These are phyloP conservation scores for Alternaria ventricosa DNA, from an alignment of 2,329 filamentous ascomycete species.

Conservation along the genomic window DNA sequence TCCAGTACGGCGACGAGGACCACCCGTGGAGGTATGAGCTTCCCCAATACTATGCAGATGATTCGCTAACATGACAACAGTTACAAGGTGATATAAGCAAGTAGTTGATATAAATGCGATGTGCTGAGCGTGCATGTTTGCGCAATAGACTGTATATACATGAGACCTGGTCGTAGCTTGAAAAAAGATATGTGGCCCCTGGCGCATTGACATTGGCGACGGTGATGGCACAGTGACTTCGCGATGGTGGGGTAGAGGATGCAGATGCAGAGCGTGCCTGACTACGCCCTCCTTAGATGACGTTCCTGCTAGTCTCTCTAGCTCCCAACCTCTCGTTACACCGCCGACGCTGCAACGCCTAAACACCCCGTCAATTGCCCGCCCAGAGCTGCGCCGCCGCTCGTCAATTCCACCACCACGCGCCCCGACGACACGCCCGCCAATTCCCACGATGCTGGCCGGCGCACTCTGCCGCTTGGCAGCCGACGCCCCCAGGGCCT, in stretches of 20 bases:
- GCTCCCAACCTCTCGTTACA: slow-evolving; percentile 14
- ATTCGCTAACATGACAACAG: slow-evolving; percentile 32
- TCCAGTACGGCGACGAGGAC: slow-evolving; percentile 87
- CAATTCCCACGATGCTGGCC: slow-evolving; percentile 41
- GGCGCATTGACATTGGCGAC: background rate
- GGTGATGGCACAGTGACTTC: background rate
- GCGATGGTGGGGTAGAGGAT: slow-evolving; percentile 14
- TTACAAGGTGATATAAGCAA: slow-evolving; percentile 32
- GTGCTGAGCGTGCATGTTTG: background rate
- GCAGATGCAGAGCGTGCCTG: slow-evolving; percentile 14
- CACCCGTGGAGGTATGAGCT: slow-evolving; percentile 82
- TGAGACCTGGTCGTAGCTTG: background rate
- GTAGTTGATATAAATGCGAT: background rate
- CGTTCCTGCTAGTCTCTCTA: slow-evolving; percentile 7
- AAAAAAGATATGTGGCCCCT: background rate
- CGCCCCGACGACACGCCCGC: background rate
- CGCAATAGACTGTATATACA: background rate
- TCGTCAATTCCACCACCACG: slow-evolving; percentile 13
- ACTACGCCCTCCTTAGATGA: slow-evolving; percentile 8
- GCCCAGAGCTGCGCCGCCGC: slow-evolving; percentile 22
- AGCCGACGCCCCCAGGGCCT: slow-evolving; percentile 42
- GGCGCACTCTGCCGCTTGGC: slow-evolving; percentile 46
- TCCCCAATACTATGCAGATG: background rate
- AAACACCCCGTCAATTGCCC: slow-evolving; percentile 23
- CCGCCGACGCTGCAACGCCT: background rate